These are phyloP conservation scores for Nannochloropsis granulata DNA, from an alignment of 108 stramenopile genomes.

Conservation along the genomic window DNA sequence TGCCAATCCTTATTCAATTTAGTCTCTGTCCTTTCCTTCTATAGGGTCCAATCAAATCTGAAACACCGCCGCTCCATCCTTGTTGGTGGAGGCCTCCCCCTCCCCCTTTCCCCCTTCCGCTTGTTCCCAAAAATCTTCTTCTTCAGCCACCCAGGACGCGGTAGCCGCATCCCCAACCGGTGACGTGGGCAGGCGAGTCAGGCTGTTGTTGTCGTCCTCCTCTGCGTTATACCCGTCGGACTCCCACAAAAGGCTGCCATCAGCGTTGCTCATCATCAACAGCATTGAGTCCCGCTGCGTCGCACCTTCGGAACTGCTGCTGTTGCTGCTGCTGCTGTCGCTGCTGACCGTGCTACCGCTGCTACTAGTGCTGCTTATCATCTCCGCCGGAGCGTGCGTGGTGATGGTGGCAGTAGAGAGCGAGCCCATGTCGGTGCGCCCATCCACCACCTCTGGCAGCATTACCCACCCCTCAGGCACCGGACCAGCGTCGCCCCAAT, in stretches of 20 bases:
- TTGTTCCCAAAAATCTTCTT: too few species aligned
- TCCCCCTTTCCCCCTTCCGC: too few species aligned
- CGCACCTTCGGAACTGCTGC: not conserved
- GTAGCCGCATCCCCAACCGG: not conserved
- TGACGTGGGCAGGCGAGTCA: not conserved
- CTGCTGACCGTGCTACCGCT: not conserved
- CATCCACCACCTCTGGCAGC: too few species aligned
- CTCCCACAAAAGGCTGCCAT: not conserved
- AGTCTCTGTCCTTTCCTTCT: too few species aligned
- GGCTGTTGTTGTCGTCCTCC: not conserved
- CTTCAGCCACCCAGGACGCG: not conserved
- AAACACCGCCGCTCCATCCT: too few species aligned
- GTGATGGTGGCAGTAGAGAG: too few species aligned
- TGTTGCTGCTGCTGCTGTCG: not conserved
- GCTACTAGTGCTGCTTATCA: not conserved
- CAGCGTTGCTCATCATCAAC: not conserved
- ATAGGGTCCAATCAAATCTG: too few species aligned
- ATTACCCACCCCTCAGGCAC: too few species aligned
- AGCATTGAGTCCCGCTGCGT: not conserved
- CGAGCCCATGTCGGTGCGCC: too few species aligned
- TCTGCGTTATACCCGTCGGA: not conserved
- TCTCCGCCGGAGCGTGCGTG: too few species aligned
- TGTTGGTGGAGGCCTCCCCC: too few species aligned
- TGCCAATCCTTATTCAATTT: too few species aligned
- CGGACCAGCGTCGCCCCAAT: not conserved